Evolutionary conservation across 2,329 filamentous ascomycete genomes (phyloP).

Genomic region (Sporothrix variecibatus): DNA sequence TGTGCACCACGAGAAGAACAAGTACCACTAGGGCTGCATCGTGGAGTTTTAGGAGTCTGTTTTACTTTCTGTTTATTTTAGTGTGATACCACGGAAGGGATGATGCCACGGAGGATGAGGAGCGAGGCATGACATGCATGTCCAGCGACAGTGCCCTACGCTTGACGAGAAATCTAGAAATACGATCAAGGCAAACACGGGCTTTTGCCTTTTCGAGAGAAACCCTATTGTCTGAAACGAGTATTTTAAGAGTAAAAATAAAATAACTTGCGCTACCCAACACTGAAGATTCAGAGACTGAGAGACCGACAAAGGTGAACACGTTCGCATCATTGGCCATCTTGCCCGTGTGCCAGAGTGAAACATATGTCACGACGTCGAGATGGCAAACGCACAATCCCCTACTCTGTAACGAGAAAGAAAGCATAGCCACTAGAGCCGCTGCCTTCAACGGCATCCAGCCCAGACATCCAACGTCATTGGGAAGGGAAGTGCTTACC

Average conservation of each 20-base stretch:
- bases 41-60: too few species aligned
- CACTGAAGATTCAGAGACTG: neutral
- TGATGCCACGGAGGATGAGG: neutral
- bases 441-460: neutral
- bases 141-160: neutral
- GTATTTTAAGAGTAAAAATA: neutral
- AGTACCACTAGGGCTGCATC: conserved; percentile 32
- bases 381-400: neutral
- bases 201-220: neutral
- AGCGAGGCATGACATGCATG: neutral
- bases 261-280: neutral
- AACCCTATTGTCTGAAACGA: neutral
- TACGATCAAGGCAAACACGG: neutral
- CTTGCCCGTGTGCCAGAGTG: neutral
- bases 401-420: neutral
- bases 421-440: neutral
- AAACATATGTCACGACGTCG: neutral
- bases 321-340: neutral
- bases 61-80: neutral
- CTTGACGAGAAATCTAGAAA: neutral
- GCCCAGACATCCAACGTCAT: neutral
- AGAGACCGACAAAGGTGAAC: neutral
- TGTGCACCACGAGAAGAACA: conserved; percentile 37
- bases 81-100: neutral
- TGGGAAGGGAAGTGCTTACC: neutral